A percentile compares a stretch with the other conserved stretches of the same genome.
phyloP scores from a whole-genome alignment of 352 stramenopile species.

The Phytophthora pistaciae region DNA sequence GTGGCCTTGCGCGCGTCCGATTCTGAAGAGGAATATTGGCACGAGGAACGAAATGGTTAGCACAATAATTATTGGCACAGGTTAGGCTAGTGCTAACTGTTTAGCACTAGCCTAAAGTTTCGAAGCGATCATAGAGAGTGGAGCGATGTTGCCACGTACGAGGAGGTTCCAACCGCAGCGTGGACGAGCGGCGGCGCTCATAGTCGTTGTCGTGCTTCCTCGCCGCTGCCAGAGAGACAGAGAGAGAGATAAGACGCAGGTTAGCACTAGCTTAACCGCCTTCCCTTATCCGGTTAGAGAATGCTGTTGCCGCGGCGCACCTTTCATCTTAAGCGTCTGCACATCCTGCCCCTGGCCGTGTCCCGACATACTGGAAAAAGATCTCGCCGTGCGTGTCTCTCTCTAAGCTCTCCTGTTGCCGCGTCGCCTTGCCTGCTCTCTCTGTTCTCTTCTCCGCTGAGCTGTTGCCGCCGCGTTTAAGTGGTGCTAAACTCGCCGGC shows the following conservation, averaged over 20 bases:
- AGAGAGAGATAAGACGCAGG: conserved; percentile 16
- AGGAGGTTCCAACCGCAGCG: conserved; percentile 61
- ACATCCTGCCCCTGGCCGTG: conserved; percentile 41
- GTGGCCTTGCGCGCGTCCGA: conserved; percentile 59
- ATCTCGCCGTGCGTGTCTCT: background rate
- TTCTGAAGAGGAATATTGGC: conserved; percentile 28
- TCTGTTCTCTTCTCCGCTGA: conserved; percentile 1
- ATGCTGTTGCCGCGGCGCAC: conserved; percentile 15
- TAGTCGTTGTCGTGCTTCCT: conserved; percentile 76
- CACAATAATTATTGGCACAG: background rate
- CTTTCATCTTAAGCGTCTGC: conserved; percentile 69
- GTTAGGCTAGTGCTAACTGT: background rate
- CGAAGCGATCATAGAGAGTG: background rate
- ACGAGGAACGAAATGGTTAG: background rate
- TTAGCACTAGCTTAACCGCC: conserved; percentile 12
- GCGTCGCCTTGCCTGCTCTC: background rate
- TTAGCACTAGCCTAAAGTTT: background rate
- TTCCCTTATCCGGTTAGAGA: background rate
- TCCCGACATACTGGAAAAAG: conserved; percentile 34
- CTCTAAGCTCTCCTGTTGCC: background rate
- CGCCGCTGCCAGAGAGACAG: conserved; percentile 30
- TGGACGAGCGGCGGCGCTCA: conserved; percentile 66
- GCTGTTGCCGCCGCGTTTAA: conserved; percentile 3
- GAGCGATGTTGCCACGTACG: conserved; percentile 48
- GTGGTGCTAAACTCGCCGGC: conserved; percentile 3